Conservation (phyloP, 2,329 filamentous ascomycete species). For the Scedosporium aurantiacum region DNA sequence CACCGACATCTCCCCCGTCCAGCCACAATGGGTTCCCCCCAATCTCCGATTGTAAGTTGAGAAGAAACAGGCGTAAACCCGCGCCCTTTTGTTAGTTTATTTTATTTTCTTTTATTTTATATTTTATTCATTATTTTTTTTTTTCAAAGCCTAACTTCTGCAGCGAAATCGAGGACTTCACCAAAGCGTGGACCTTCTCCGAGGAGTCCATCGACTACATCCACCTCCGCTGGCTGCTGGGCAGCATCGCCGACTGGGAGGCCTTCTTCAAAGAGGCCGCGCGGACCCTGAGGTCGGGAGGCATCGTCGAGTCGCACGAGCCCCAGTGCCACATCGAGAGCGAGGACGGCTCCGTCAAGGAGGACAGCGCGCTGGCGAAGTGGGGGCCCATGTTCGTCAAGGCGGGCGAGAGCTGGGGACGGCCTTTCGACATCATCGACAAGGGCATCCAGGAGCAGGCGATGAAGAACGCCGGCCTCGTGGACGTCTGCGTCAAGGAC, state of each 20-base stretch:
- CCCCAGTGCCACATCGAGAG: constrained; percentile 15
- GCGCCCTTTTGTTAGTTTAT: too few species aligned
- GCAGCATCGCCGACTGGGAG: neutral
- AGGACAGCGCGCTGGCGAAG: too few species aligned
- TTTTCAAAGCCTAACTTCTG: too few species aligned
- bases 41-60: constrained; percentile 19
- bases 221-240: neutral
- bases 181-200: neutral
- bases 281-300: constrained; percentile 26
- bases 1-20: constrained; percentile 45
- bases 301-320: constrained; percentile 26
- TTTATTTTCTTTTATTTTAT: too few species aligned
- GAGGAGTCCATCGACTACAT: neutral
- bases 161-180: neutral
- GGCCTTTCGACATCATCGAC: too few species aligned
- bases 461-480: too few species aligned
- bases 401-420: too few species aligned
- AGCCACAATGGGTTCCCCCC: constrained; percentile 38
- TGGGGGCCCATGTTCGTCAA: too few species aligned
- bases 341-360: constrained; percentile 13
- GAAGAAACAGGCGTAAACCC: too few species aligned
- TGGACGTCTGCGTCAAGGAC: too few species aligned
- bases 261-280: constrained; percentile 26
- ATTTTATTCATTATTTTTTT: too few species aligned
- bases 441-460: too few species aligned